These are phyloP conservation scores for Cicer chorassanicum DNA, from an alignment of 306 rosid genomes.

Conservation along the genomic window DNA sequence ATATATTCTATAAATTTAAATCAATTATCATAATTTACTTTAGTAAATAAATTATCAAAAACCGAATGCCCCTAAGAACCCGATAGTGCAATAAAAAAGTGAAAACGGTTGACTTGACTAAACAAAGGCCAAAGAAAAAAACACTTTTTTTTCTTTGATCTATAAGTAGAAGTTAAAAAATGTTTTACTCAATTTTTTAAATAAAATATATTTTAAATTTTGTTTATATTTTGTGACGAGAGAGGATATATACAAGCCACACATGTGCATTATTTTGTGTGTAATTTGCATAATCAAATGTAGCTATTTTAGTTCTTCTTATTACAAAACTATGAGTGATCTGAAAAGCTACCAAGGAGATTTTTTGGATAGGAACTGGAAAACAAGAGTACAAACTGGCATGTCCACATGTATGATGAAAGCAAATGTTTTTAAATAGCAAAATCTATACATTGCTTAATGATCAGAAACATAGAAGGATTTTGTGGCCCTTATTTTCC, in stretches of 20 bases:
- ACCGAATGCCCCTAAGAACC: too few species aligned
- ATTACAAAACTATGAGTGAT: neutral
- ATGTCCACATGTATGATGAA: slow-evolving; percentile 38
- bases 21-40: too few species aligned
- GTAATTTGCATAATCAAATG: slow-evolving; percentile 18
- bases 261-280: slow-evolving; percentile 36
- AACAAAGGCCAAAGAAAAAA: too few species aligned
- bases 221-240: too few species aligned
- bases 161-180: too few species aligned
- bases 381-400: slow-evolving; percentile 38
- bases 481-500: slow-evolving; percentile 48
- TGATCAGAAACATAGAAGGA: slow-evolving; percentile 25
- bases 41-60: too few species aligned
- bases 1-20: too few species aligned
- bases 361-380: slow-evolving; percentile 37
- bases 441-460: slow-evolving; percentile 37
- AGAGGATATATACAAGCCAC: neutral
- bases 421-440: slow-evolving; percentile 33
- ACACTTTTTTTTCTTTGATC: too few species aligned
- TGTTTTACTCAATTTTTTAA: too few species aligned
- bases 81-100: too few species aligned
- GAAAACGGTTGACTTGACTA: too few species aligned
- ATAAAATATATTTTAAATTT: too few species aligned
- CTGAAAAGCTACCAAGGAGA: neutral
- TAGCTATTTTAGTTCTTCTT: neutral